Evolutionary conservation across 2,329 filamentous ascomycete genomes (phyloP), one percentile per base, ranked within the genome.

Genomic region (Penicillium brasilianum): DNA sequence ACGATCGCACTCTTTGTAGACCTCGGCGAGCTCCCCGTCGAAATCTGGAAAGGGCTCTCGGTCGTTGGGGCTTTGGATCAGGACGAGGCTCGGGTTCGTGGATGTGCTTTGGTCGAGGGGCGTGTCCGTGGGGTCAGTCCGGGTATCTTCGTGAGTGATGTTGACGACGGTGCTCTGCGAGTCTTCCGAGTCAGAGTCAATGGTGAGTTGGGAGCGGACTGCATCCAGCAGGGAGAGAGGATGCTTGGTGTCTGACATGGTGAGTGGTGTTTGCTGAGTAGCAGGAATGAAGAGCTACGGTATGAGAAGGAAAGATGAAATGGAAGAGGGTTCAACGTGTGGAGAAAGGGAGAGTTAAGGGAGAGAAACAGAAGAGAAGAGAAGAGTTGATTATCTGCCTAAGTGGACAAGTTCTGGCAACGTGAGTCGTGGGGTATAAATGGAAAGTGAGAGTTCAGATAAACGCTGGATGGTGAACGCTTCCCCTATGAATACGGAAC

Each of bases 11-110:
- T 46, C 32, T 3, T 55, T 22, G 2, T 20, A 30, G 25, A 68
- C 62, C 46, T 55, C 53, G 11, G 53, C 34, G 53, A 62, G 66
- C 9, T 57, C 58, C 25, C 69, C 64, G 43, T 70, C 58, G 51
- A 72, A 74, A 11, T 69, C 69, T 0, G 72, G 72, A 20, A 75
- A 75, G 0, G 70, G 66, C 41, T 74, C 72, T 0, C 59, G 59
- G 18, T 51, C 34, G 20, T 56, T 28, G 25, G 36, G 9, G 20
- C 25, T 20, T 4, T 59, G 37, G 20, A 52, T 18, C 16, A 32
- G n/a, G 18, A 56, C n/a, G 28, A 44, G 14, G 46, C 52, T 56
- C 3, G 43, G 34, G 14, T 22, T 22, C 30, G 10, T 22, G 2
- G 51, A 49, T 3, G 36, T 28, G 20, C 44, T 49, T 34, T 36